These are phyloP conservation scores for Flaveria ramosissima DNA, from an alignment of 129 eudicot genomes.

Conservation along the genomic window DNA sequence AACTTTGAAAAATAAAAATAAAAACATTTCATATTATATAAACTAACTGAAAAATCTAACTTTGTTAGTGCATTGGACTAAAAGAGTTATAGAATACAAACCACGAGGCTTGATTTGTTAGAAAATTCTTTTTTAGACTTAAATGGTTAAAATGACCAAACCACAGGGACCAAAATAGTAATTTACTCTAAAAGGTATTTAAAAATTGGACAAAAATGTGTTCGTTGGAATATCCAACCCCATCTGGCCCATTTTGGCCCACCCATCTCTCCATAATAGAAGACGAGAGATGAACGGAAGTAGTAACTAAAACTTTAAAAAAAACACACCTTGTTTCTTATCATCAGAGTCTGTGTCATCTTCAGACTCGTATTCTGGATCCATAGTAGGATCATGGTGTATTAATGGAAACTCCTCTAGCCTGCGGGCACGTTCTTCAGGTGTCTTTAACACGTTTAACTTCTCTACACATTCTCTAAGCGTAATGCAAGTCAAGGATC, in stretches of 20 bases:
- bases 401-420: slow-evolving; percentile 82
- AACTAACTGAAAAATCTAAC: too few species aligned
- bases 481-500: slow-evolving; percentile 66
- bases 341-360: slow-evolving; percentile 58
- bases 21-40: too few species aligned
- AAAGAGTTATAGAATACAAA: too few species aligned
- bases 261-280: background rate
- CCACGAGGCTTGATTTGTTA: too few species aligned
- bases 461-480: slow-evolving; percentile 97
- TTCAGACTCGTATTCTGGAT: slow-evolving; percentile 76
- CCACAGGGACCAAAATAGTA: too few species aligned
- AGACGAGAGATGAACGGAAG: too few species aligned
- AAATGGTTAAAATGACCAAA: too few species aligned
- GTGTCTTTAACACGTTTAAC: slow-evolving; percentile 70
- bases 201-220: background rate
- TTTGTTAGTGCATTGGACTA: too few species aligned
- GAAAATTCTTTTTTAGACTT: too few species aligned
- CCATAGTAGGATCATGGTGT: slow-evolving; percentile 94
- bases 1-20: too few species aligned
- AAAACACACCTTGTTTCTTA: slow-evolving; percentile 67
- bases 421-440: slow-evolving; percentile 94
- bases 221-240: background rate
- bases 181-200: too few species aligned
- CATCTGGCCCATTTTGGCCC: background rate
- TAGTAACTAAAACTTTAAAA: too few species aligned